Evolutionary conservation across 225 moss, liverwort and hornwort species (phyloP), one percentile per base, ranked within the genome.

Genomic region (Bryum argenteum): DNA sequence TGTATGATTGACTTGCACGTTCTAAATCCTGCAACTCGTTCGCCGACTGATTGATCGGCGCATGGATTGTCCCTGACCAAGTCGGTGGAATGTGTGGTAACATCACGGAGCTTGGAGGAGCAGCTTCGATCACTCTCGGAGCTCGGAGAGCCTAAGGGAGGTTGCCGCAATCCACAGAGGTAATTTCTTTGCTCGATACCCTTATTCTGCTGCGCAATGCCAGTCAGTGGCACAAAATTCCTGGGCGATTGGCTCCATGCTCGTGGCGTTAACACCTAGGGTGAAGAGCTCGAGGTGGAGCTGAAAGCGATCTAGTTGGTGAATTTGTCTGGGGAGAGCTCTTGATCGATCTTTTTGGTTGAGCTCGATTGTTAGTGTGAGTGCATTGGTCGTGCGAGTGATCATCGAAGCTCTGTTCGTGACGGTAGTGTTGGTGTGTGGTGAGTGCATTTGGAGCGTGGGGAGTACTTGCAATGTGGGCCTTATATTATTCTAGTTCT

Each of bases 91-190:
- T 69, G 64, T 53, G 58, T 23, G 53, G 14, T 12, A 19, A 28
- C 33, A 33, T 33, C 7, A 33, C 26, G 26, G 33, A 44, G 72
- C 72, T 72, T 53, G 77, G 69, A 33, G 33, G 2, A 63, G 77
- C 44, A 18, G 63, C 69, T 63, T 38, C 15, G 37, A 77, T 39
- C 58, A 38, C 19, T 52, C 58, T 58, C 7, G 58, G 13, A 58
- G 41, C 47, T 47, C 2, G 47, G 33, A 48, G 33, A 43, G 20
- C 1, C 18, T 13, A 4, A 26, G 47, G 33, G 8, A 41, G 14
- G 11, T 45, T 66, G 67, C 20, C 39, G 68, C 68, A 73, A 73
- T 57, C 61, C 50, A 0, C n/a, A 39, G 21, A 47, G 79, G 74
- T 79, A 52, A 3, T 62, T 5, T 63, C 4, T 8, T 67, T 33